Percentiles rank a stretch among this genome's conserved stretches.
Evolutionary conservation across 768 basidiomycete genomes (phyloP).

Genomic region (Phanerochaete sordida): DNA sequence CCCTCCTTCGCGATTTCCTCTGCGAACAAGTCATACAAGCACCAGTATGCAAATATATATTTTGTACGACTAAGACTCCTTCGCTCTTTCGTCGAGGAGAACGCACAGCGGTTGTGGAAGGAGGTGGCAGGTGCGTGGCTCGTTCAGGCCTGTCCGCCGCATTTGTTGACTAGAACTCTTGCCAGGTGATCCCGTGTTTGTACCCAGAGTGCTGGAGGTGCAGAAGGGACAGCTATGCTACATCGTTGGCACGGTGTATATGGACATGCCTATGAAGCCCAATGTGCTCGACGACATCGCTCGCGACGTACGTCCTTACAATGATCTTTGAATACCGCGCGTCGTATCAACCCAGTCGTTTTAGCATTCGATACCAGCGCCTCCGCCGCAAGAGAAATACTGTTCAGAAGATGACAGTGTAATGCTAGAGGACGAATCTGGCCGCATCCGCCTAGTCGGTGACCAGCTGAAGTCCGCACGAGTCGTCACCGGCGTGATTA

Average conservation of each 20-base stretch:
- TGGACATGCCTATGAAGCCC: conserved; percentile 99
- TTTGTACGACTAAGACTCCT: conserved; percentile 55
- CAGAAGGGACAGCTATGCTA: conserved; percentile 83
- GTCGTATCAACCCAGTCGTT: neutral
- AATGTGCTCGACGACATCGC: conserved; percentile 96
- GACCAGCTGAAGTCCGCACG: conserved; percentile 53
- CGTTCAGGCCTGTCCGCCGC: neutral
- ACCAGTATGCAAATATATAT: conserved; percentile 75
- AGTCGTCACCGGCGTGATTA: conserved; percentile 89
- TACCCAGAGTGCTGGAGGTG: conserved; percentile 86
- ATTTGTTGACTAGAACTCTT: neutral
- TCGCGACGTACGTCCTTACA: conserved; percentile 66
- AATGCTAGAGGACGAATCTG: conserved; percentile 96
- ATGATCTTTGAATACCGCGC: conserved; percentile 3
- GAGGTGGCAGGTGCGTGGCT: conserved; percentile 35
- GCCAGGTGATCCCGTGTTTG: conserved; percentile 61
- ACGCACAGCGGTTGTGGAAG: conserved; percentile 50
- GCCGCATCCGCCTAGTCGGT: conserved; percentile 86
- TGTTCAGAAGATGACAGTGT: conserved; percentile 73
- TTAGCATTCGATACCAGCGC: conserved; percentile 87
- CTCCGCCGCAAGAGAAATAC: conserved; percentile 71
- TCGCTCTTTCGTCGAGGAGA: conserved; percentile 41
- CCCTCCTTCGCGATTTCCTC: conserved; percentile 42
- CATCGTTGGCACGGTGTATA: conserved; percentile 92
- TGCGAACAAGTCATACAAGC: conserved; percentile 51